Evolutionary conservation across 345 rosid genomes (phyloP), one percentile per base, ranked within the genome.

Genomic region (Firmiana major): DNA sequence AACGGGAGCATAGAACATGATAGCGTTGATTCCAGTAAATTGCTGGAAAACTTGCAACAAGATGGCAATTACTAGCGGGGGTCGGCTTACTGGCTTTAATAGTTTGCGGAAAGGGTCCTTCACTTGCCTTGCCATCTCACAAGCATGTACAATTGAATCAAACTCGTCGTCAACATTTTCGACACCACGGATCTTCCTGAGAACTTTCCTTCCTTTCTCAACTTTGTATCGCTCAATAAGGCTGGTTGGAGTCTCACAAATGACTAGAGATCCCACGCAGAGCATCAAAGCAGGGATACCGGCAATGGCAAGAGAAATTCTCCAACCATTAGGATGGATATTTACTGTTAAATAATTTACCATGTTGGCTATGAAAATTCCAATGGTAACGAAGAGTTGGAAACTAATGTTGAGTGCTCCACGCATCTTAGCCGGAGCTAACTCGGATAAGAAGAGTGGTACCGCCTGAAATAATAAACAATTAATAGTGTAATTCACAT

Each of bases 371-470:
- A 84, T 1, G 13, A 93, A 80, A 60, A 91, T 91, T 57, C 96
- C 96, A 0, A 90, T 83, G 1, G 98, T 93, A 12, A 93, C 85
- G 48, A 87, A 82, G 7, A 93, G 88, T 72, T 93, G 98, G 87
- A 93, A 91, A 53, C 72, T 71, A n/a, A 85, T 85, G 87, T 87
- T 89, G 42, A 89, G 83, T 0, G 84, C 81, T 5, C 90, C 90
- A 7, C 92, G 78, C 59, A 79, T 67, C 40, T 75, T 81, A 3
- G 85, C 66, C 0, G 90, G 88, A 54, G 90, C 88, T 77, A 89
- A 57, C 83, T 86, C 88, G 0, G 90, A 87, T 9, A 89, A 77
- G 72, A 85, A 89, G 0, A 89, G 77, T 0, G 90, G 92, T 9
- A 89, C 89, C 0, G 92, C 88, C 90, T 88, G 83, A 21, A 42